Evolutionary conservation across 164 flowering plant species (phyloP).

Genomic region (Stephania japonica): DNA sequence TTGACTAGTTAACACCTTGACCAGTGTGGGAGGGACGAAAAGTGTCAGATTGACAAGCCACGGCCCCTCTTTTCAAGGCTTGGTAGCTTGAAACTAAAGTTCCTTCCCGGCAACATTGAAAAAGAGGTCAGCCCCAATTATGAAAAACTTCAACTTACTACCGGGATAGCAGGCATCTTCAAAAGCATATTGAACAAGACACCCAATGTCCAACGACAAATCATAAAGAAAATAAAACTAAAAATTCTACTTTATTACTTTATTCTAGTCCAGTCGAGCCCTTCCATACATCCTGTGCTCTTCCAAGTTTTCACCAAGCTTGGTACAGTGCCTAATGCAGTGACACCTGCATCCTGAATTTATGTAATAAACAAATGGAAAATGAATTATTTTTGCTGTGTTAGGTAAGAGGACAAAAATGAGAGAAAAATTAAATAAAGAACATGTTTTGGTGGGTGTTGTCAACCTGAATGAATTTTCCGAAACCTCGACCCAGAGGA

Average conservation of each 20-base stretch:
- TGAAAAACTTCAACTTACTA: background rate
- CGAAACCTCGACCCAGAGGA: constrained; percentile 79
- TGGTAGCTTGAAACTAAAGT: too few relatives aligned
- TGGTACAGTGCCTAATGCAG: constrained; percentile 84
- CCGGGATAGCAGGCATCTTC: background rate
- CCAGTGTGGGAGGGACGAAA: too few relatives aligned
- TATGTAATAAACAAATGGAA: background rate
- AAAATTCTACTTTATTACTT: constrained; percentile 31
- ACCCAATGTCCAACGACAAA: too few relatives aligned
- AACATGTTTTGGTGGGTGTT: background rate
- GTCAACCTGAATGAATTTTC: constrained; percentile 90
- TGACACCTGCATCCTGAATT: constrained; percentile 86
- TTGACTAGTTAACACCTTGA: too few relatives aligned
- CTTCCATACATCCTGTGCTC: constrained; percentile 70
- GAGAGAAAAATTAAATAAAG: background rate
- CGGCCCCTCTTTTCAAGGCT: background rate
- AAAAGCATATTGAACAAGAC: background rate
- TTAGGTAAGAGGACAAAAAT: background rate
- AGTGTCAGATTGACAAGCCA: too few relatives aligned
- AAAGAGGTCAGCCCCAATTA: background rate
- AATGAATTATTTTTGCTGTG: background rate
- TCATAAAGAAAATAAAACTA: too few relatives aligned
- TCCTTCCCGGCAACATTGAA: background rate
- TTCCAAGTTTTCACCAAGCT: constrained; percentile 93
- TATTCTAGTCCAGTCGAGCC: constrained; percentile 84